Percentiles rank a stretch among this genome's conserved stretches.
phyloP scores from a whole-genome alignment of 202 grass and related monocot species.

The Tripidium arundinaceum region DNA sequence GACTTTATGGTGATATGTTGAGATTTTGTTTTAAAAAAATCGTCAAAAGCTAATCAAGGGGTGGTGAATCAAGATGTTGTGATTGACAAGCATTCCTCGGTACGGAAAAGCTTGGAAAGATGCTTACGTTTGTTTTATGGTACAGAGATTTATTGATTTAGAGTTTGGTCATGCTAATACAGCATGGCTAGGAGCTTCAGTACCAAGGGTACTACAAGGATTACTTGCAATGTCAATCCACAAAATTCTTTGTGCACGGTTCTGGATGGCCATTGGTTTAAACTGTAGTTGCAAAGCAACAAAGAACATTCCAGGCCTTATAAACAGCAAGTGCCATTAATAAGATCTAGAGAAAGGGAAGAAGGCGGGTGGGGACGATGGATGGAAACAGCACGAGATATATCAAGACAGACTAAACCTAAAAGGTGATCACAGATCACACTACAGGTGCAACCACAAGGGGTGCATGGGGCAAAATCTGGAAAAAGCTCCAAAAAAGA shows the following conservation, averaged over 20 bases:
- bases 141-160: background rate
- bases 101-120: slow-evolving; percentile 16
- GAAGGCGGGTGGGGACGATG: background rate
- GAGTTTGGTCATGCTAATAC: background rate
- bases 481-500: slow-evolving; percentile 20
- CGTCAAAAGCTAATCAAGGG: background rate
- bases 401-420: slow-evolving; percentile 16
- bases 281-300: background rate
- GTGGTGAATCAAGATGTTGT: background rate
- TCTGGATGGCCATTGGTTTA: background rate
- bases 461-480: slow-evolving; percentile 3
- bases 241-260: background rate
- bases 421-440: slow-evolving; percentile 7
- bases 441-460: slow-evolving; percentile 9
- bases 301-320: background rate
- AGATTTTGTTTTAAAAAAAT: background rate
- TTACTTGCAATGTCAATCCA: background rate
- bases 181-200: background rate
- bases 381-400: background rate
- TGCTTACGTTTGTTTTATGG: background rate
- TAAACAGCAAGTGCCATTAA: background rate
- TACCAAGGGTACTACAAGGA: slow-evolving; percentile 7
- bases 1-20: background rate
- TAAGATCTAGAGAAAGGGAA: background rate
- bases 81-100: background rate